Base-by-base conservation (phyloP, 139 green algal species). In the Ulvella scutata region DNA sequence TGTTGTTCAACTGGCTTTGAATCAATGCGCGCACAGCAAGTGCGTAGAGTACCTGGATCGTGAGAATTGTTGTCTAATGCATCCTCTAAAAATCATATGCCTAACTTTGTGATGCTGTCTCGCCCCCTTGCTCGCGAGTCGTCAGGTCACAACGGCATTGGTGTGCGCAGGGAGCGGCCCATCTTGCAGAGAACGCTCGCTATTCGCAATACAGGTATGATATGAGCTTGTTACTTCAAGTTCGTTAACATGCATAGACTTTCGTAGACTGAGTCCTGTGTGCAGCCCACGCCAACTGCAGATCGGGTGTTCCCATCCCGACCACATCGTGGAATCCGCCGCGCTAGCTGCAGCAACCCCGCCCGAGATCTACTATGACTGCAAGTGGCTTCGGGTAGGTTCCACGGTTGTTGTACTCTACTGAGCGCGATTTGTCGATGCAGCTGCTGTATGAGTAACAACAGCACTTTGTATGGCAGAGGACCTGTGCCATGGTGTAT, bases 291-390 rank as follows among this genome's bases (percentile, higher is more conserved):
- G 72, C 3, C 82, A 85, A 74, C 40, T 87, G 31, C 75, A 43
- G 6, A 74, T 83, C 31, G 86, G 86, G 1, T 20, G 28, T 2
- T 39, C 78, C 4, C 86, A 91, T 78, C 86, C 86, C 2, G 88
- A 93, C 72, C 74, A 82, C 2, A 87, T 94, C 36, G 88, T 94
- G 29, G 89, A 94, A 79, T 90, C 84, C 0, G 83, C 85, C 51
- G 84, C 79, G 2, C 79, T 94, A 59, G 86, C 86, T 1, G 81
- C 78, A 6, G 82, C 92, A 3, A 26, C 44, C 7, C 84, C 88
- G 4, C 87, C 87, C 0, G 44, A 87, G 33, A 72, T 78, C 17
- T 67, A 26, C n/a, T 67, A 67, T 67, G 51, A 67, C 20, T 7
- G 31, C n/a, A 67, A 67, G 20, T 36, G 51, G 6, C 17, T 67